A percentile compares a stretch with the other conserved stretches of the same genome.
These are phyloP conservation scores for Platanthera guangdongensis DNA, from an alignment of 106 monocot genomes.

Conservation along the genomic window DNA sequence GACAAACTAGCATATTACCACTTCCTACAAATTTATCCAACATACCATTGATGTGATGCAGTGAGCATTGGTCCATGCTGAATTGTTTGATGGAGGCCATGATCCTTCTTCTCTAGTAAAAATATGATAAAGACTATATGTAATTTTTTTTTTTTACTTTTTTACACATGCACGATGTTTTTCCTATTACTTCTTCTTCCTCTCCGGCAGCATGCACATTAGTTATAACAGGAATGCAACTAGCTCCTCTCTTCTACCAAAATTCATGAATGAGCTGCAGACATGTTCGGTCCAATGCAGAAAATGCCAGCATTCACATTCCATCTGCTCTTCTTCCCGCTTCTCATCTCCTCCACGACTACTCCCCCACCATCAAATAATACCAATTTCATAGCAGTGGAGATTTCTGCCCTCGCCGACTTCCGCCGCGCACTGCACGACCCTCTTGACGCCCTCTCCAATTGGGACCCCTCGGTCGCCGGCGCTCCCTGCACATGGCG, in stretches of 20 bases:
- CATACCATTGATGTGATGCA: too few relatives aligned
- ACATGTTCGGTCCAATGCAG: background rate
- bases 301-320: background rate
- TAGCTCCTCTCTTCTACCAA: background rate
- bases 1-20: too few relatives aligned
- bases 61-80: too few relatives aligned
- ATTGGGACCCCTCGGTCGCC: slow-evolving; percentile 44
- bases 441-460: slow-evolving; percentile 45
- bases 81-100: too few relatives aligned
- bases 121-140: too few relatives aligned
- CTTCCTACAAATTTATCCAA: too few relatives aligned
- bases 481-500: slow-evolving; percentile 63
- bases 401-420: slow-evolving; percentile 38
- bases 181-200: too few relatives aligned
- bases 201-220: background rate
- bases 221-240: background rate
- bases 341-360: background rate
- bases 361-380: background rate
- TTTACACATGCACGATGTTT: too few relatives aligned
- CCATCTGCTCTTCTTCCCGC: background rate
- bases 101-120: too few relatives aligned
- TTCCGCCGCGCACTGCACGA: slow-evolving; percentile 45
- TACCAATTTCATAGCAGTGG: background rate
- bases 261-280: background rate
- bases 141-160: too few relatives aligned